Evolutionary conservation across 2,329 filamentous ascomycete species (phyloP).

Genomic region (Aspergillus flavus): DNA sequence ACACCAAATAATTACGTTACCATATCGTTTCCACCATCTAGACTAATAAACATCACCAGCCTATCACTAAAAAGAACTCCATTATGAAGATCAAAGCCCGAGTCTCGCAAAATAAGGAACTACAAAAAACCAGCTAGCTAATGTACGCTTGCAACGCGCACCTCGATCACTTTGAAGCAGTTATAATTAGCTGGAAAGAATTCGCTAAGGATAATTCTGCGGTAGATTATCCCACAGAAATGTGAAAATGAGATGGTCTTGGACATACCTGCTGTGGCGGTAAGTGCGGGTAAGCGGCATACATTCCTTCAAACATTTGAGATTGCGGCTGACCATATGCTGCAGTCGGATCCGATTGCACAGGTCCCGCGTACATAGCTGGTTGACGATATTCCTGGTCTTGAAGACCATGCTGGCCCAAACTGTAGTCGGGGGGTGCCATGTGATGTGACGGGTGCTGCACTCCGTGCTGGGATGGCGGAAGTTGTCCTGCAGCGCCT

Average conservation of each 20-base stretch:
- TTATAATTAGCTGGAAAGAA: neutral
- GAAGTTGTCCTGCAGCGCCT: conserved; percentile 41
- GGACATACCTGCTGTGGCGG: conserved; percentile 76
- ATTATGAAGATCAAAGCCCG: neutral
- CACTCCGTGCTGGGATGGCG: conserved; percentile 49
- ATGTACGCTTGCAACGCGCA: neutral
- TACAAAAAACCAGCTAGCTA: neutral
- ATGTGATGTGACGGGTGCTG: conserved; percentile 59
- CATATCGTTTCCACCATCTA: neutral
- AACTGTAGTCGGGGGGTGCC: conserved; percentile 59
- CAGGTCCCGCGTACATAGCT: conserved; percentile 79
- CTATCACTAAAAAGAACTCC: neutral
- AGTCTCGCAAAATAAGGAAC: neutral
- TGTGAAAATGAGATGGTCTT: neutral
- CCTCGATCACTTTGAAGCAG: neutral
- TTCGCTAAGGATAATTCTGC: neutral
- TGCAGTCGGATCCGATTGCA: conserved; percentile 70
- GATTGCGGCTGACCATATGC: conserved; percentile 75
- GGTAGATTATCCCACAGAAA: neutral
- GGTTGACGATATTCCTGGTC: conserved; percentile 81
- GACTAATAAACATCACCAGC: neutral
- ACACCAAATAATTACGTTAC: neutral
- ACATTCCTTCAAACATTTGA: conserved; percentile 86
- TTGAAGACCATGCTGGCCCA: conserved; percentile 65
- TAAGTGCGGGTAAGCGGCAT: conserved; percentile 74